Evolutionary conservation across 2,329 filamentous ascomycete species (phyloP).

Genomic region (Alternaria hordeiaustralica): DNA sequence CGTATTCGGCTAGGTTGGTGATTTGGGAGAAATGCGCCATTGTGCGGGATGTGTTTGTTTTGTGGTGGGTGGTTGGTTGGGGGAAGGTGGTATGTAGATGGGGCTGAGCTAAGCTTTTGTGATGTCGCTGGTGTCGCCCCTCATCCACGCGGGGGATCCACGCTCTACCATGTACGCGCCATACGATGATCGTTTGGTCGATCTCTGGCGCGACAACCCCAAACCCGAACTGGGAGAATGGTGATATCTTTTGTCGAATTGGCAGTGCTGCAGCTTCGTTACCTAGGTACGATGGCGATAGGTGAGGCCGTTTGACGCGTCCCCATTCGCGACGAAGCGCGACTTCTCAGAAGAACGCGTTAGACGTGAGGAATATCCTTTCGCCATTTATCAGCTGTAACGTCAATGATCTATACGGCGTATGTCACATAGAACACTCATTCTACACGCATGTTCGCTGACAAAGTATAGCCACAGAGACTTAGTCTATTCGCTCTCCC

Average conservation of each 20-base stretch:
- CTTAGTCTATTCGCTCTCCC: neutral
- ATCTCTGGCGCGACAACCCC: neutral
- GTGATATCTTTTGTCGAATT: too few relatives aligned
- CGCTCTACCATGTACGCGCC: neutral
- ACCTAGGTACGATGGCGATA: neutral
- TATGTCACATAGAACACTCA: neutral
- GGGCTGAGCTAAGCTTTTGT: neutral
- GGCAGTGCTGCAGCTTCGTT: neutral
- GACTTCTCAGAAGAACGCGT: neutral
- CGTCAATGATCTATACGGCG: rapidly evolving
- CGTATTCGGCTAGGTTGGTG: slow-evolving; percentile 23
- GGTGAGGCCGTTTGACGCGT: neutral
- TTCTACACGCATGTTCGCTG: neutral
- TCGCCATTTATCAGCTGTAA: neutral
- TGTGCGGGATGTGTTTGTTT: neutral
- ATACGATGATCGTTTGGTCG: neutral
- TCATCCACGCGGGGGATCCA: neutral
- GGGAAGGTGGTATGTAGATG: neutral
- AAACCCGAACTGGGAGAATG: neutral
- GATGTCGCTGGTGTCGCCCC: neutral
- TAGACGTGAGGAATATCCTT: too few relatives aligned
- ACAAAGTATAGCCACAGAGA: neutral
- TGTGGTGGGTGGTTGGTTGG: neutral
- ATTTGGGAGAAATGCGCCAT: slow-evolving; percentile 22
- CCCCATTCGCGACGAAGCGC: neutral